Conservation (phyloP, 73 alveolate species). For the Tetrahymena malaccensis region DNA sequence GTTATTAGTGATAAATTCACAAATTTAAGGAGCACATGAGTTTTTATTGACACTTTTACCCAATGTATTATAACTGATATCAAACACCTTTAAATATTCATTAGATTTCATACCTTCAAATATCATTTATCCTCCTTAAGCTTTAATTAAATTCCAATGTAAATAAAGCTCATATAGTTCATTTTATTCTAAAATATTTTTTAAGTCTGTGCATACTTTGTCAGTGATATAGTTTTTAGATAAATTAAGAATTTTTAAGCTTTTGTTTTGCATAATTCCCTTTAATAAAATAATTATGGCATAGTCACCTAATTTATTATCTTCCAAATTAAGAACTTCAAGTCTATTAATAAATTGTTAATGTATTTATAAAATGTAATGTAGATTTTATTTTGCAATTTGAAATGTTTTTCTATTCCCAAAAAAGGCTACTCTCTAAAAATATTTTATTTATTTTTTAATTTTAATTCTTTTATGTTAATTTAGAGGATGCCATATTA, state of each 20-base stretch:
- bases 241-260: constrained; percentile 9
- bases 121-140: constrained; percentile 31
- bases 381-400: too few species aligned
- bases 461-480: too few species aligned
- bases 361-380: too few species aligned
- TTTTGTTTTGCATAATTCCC: constrained; percentile 4
- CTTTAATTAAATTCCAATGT: constrained; percentile 45
- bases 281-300: constrained; percentile 2
- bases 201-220: background rate
- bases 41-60: background rate
- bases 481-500: too few species aligned
- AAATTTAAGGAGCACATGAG: background rate
- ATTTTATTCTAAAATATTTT: background rate
- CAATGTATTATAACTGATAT: constrained; percentile 38
- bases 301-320: constrained; percentile 30
- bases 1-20: constrained; percentile 19
- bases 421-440: too few species aligned
- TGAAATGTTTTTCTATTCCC: too few species aligned
- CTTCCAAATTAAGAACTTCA: constrained; percentile 30
- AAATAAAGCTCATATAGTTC: constrained; percentile 23
- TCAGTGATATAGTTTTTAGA: constrained; percentile 18
- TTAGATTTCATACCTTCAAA: constrained; percentile 42
- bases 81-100: constrained; percentile 29
- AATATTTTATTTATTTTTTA: too few species aligned
- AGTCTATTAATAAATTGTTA: background rate